Base-by-base conservation (phyloP, 768 basidiomycete species). In the Trametes meyenii region DNA sequence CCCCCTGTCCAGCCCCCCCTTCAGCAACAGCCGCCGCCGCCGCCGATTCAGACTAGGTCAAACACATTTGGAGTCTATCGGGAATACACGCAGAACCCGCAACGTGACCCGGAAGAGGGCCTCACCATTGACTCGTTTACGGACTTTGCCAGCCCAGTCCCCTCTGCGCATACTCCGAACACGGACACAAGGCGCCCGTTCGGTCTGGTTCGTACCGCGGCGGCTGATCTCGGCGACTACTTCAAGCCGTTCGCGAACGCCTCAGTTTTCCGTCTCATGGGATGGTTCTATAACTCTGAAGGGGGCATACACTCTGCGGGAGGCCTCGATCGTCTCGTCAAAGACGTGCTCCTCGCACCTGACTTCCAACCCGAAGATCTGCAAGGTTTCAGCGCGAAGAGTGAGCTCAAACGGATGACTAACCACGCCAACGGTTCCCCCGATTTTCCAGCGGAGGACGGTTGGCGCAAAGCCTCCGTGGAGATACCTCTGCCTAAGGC, bases 201-300 rank as follows among this genome's bases (percentile, higher is more conserved):
- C 8, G 43, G 43, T n/a, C 17, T 21, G 43, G 43, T 21, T 44
- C 21, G 17, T 7, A 19, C 12, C 21, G 43, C 21, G 21, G 43
- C 43, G 8, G 17, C n/a, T 7, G 17, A 17, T 21, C n/a, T 21
- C 17, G 21, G 21, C 19, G 46, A 48, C 12, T 48, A 48, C 46
- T 48, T 48, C 23, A 24, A 19, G 24, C 59, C 50, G 14, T 68
- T 67, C 38, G 40, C 16, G 2, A 70, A 64, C 29, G 50, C 56
- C 12, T 55, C 72, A 0, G 56, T 57, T 6, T 73, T 66, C 33
- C 66, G 67, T 2, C 72, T 73, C 19, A 64, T 72, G 67, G 11
- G 54, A 3, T 77, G 76, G 76, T 60, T 66, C 4, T 73, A 72
- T 36, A 33, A 33, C 43, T 65, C 66, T 16, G 68, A 71, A 0